Evolutionary conservation across 306 rosid genomes (phyloP).

Genomic region (Fragaria iinumae): DNA sequence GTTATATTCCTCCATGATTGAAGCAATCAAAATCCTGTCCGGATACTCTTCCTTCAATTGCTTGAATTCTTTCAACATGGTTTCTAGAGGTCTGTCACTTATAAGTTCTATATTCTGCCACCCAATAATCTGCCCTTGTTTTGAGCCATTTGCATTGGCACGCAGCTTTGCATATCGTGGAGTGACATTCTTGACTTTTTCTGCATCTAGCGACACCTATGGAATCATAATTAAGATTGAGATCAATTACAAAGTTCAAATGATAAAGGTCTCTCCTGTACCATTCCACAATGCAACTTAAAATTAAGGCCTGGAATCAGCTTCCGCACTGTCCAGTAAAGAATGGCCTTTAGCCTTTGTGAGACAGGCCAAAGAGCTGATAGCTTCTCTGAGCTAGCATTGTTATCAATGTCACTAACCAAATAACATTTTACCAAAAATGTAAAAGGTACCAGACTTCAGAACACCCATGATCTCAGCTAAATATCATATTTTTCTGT

Average conservation of each 20-base stretch:
- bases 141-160: slow-evolving; percentile 66
- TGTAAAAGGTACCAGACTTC: not conserved
- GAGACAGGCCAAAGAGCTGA: not conserved
- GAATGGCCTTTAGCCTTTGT: not conserved
- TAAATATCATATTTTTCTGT: not conserved
- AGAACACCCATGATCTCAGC: not conserved
- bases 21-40: slow-evolving; percentile 88
- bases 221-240: slow-evolving; percentile 18
- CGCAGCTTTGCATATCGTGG: slow-evolving; percentile 91
- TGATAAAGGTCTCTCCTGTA: not conserved
- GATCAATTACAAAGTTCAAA: not conserved
- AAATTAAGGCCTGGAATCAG: not conserved
- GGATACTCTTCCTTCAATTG: slow-evolving; percentile 87
- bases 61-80: slow-evolving; percentile 83
- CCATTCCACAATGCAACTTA: not conserved
- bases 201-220: slow-evolving; percentile 91
- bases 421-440: not conserved
- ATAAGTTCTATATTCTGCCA: slow-evolving; percentile 96
- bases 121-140: slow-evolving; percentile 82
- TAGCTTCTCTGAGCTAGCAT: not conserved
- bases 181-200: slow-evolving; percentile 86
- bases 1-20: slow-evolving; percentile 94
- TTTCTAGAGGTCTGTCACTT: slow-evolving; percentile 89
- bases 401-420: not conserved
- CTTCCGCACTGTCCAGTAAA: not conserved